Percentiles rank a stretch among this genome's conserved stretches.
Evolutionary conservation across 2,329 filamentous ascomycete species (phyloP).

Genomic region (Beauveria varroae): DNA sequence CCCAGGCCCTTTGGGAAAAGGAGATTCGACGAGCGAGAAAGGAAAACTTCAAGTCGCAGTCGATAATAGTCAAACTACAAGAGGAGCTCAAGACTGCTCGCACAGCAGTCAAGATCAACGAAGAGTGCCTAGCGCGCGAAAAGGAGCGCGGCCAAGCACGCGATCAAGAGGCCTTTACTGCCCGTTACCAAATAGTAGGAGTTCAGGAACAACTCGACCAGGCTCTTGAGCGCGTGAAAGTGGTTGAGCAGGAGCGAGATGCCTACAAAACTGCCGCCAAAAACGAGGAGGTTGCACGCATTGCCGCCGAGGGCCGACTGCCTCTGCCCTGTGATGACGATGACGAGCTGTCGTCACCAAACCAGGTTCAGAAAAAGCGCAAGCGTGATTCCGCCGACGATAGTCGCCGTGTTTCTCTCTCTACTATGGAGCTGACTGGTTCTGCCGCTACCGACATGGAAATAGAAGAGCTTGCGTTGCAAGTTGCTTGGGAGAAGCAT

Average conservation of each 20-base stretch:
- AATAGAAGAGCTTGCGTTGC: conserved; percentile 46
- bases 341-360: conserved; percentile 55
- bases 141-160: conserved; percentile 52
- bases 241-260: conserved; percentile 67
- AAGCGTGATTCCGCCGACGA: conserved; percentile 28
- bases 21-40: conserved; percentile 63
- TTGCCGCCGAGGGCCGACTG: conserved; percentile 64
- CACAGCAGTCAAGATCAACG: conserved; percentile 43
- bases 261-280: conserved; percentile 63
- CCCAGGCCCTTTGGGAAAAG: conserved; percentile 63
- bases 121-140: conserved; percentile 55
- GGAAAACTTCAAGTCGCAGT: conserved; percentile 69
- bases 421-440: conserved; percentile 43
- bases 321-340: conserved; percentile 51
- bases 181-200: conserved; percentile 57
- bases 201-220: conserved; percentile 61
- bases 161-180: conserved; percentile 63
- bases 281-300: conserved; percentile 65
- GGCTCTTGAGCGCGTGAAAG: conserved; percentile 53
- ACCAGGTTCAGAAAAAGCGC: conserved; percentile 31
- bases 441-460: conserved; percentile 51
- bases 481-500: conserved; percentile 52
- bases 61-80: conserved; percentile 60
- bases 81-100: conserved; percentile 62
- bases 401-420: conserved; percentile 36